Percentiles rank a stretch among this genome's conserved stretches.
phyloP scores from a whole-genome alignment of 2,329 filamentous ascomycete genomes.

The Hymenoscyphus scutula region DNA sequence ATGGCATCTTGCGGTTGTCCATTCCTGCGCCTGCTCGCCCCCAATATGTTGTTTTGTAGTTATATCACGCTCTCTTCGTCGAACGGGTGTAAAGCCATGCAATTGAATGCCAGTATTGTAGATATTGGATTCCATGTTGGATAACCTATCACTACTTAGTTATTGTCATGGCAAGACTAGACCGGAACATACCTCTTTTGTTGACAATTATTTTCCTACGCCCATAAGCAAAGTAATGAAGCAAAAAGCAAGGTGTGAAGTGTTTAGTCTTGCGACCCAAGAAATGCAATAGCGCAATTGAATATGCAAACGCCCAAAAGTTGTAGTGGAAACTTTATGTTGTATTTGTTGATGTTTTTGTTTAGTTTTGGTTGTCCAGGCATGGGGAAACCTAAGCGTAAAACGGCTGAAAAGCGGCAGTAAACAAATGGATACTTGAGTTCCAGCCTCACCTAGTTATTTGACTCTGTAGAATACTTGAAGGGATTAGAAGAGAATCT shows the following conservation, averaged over 20 bases:
- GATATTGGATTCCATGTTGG: slow-evolving; percentile 13
- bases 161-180: background rate
- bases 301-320: slow-evolving; percentile 5
- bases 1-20: slow-evolving; percentile 45
- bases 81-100: slow-evolving; percentile 32
- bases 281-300: background rate
- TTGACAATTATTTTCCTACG: slow-evolving; percentile 12
- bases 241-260: slow-evolving; percentile 5
- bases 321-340: background rate
- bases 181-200: slow-evolving; percentile 9
- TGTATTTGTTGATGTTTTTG: slow-evolving; percentile 1
- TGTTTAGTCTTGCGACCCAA: background rate
- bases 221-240: slow-evolving; percentile 5
- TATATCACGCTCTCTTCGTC: slow-evolving; percentile 26
- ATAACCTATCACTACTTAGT: slow-evolving; percentile 10
- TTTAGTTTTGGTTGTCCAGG: background rate
- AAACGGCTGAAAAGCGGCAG: background rate
- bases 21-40: slow-evolving; percentile 29
- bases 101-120: slow-evolving; percentile 9
- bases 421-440: background rate
- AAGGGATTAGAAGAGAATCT: no score
- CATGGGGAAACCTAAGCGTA: background rate
- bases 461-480: no score
- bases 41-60: slow-evolving; percentile 21
- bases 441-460: no score